Conservation (phyloP, 495 filamentous ascomycete genomes). For the Saxophila tyrrhenica region DNA sequence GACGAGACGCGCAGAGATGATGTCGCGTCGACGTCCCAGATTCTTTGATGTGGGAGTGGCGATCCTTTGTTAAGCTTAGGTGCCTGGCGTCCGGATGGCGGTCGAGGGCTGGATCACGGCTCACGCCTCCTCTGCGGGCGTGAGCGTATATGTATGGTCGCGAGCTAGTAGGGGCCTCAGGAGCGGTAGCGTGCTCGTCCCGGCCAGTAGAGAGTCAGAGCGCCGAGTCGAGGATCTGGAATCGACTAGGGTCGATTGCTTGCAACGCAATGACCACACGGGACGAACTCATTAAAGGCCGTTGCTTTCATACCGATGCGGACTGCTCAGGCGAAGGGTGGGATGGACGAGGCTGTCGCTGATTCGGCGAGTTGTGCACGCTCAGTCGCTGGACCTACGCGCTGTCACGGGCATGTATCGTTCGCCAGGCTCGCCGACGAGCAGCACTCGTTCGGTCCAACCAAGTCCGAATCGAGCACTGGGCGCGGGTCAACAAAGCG, state of each 20-base stretch:
- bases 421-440: neutral
- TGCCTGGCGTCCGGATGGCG: constrained; percentile 19
- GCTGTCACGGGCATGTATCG: neutral
- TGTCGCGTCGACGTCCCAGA: constrained; percentile 4
- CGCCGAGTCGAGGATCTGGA: constrained; percentile 2
- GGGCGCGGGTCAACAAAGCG: neutral
- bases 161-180: constrained; percentile 6
- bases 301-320: neutral
- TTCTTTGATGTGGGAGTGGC: constrained; percentile 16
- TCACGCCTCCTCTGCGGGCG: constrained; percentile 11
- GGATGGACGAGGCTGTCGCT: neutral
- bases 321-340: constrained; percentile 1
- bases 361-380: neutral
- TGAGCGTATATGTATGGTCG: constrained; percentile 14
- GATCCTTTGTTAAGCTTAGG: constrained; percentile 22
- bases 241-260: constrained; percentile 8
- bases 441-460: neutral
- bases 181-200: no score
- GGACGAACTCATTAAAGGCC: constrained; percentile 7
- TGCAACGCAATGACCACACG: constrained; percentile 10
- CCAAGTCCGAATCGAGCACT: neutral
- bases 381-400: neutral
- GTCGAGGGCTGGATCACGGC: constrained; percentile 20
- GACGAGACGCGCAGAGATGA: neutral
- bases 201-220: constrained; percentile 17